Conservation (phyloP, 148 eudicot species). For the Silene conica region DNA sequence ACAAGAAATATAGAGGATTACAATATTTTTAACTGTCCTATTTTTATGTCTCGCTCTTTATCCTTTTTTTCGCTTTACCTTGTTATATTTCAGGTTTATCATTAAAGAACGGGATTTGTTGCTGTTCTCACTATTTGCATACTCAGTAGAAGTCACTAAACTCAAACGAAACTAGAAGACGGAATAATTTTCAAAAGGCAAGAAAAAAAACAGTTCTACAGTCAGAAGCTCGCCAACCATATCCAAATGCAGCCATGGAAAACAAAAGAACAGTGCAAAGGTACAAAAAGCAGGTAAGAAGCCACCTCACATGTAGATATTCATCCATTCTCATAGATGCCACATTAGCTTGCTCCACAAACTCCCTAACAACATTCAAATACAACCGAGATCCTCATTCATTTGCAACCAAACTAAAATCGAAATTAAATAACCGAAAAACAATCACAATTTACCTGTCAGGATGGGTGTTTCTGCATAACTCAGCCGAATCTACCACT, state of each 20-base stretch:
- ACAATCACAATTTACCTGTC: conserved; percentile 50
- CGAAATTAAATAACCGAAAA: neutral
- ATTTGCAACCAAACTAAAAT: neutral
- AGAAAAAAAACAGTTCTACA: neutral
- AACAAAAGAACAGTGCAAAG: neutral
- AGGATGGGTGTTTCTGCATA: conserved; percentile 92
- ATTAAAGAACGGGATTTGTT: neutral
- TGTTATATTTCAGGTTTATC: neutral
- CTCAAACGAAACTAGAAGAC: neutral
- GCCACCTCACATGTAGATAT: conserved; percentile 99
- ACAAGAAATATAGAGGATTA: neutral
- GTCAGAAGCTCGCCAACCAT: neutral
- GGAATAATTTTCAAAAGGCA: neutral
- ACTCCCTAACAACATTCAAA: conserved; percentile 46
- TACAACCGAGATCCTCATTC: neutral
- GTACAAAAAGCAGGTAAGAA: conserved; percentile 24
- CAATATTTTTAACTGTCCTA: neutral
- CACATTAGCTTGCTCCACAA: conserved; percentile 66
- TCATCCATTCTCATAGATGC: conserved; percentile 82
- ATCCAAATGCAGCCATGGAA: neutral
- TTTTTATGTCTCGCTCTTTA: neutral
- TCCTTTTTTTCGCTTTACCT: neutral
- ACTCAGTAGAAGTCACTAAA: neutral
- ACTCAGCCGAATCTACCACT: conserved; percentile 83
- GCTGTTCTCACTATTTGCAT: neutral